These are phyloP conservation scores for Uronychia binucleata DNA, from an alignment of 73 alveolate species.

Conservation along the genomic window DNA sequence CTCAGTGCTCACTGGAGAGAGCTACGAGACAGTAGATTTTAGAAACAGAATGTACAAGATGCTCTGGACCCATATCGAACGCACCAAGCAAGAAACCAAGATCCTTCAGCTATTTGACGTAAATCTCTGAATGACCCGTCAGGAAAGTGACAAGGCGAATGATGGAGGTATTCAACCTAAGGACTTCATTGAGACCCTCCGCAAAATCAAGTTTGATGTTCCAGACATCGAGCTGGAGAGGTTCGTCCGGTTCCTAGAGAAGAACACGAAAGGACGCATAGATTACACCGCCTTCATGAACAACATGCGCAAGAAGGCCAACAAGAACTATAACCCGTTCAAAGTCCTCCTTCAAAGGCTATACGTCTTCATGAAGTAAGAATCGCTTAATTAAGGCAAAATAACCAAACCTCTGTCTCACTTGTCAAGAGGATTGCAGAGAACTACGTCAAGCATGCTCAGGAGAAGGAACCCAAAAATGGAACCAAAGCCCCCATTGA, in stretches of 20 bases:
- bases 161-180: conserved; percentile 49
- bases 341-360: conserved; percentile 40
- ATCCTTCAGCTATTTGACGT: not conserved
- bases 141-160: conserved; percentile 34
- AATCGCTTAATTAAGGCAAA: conserved; percentile 4
- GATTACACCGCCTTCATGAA: conserved; percentile 40
- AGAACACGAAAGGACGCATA: conserved; percentile 49
- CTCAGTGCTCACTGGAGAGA: conserved; percentile 41
- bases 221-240: conserved; percentile 34
- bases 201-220: not conserved
- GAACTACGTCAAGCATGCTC: conserved; percentile 2
- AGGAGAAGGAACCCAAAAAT: conserved; percentile 1
- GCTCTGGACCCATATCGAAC: not conserved
- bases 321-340: conserved; percentile 65
- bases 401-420: conserved; percentile 32
- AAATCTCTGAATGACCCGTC: not conserved
- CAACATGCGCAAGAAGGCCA: conserved; percentile 23
- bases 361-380: conserved; percentile 47
- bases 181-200: not conserved
- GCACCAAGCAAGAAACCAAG: not conserved
- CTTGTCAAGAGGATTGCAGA: not conserved
- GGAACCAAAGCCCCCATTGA: conserved; percentile 15
- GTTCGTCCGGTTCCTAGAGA: conserved; percentile 62
- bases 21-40: conserved; percentile 54
- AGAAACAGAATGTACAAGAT: conserved; percentile 39